Conservation (phyloP, 805 yeast genomes). For the Candida palmyrensis region DNA sequence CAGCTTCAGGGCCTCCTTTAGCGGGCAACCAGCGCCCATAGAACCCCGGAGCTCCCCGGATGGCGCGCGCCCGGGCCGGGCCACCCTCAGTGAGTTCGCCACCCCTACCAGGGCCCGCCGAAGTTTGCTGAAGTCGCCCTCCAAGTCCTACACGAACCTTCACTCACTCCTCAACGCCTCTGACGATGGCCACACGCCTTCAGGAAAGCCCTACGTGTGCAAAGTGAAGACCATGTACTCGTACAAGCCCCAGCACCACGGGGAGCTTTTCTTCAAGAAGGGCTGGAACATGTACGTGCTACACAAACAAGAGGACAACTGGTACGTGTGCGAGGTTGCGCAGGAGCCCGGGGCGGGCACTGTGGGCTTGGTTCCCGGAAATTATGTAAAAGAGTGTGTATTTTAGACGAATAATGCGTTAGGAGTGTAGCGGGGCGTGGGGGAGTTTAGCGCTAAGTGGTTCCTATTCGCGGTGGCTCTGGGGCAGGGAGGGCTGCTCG, state of each 20-base stretch:
- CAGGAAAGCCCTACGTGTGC: slow-evolving; percentile 21
- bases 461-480: too few species aligned
- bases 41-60: too few species aligned
- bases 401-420: too few species aligned
- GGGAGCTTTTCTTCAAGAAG: slow-evolving; percentile 36
- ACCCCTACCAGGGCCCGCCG: slow-evolving; percentile 11
- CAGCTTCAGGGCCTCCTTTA: not conserved
- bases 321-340: slow-evolving; percentile 39
- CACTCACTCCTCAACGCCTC: slow-evolving; percentile 18
- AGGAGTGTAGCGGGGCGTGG: too few species aligned
- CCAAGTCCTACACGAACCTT: slow-evolving; percentile 29
- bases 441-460: too few species aligned
- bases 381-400: slow-evolving; percentile 36
- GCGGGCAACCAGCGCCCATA: not conserved
- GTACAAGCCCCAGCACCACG: slow-evolving; percentile 36
- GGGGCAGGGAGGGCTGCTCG: too few species aligned
- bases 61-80: not conserved
- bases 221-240: slow-evolving; percentile 37
- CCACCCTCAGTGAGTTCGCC: not conserved
- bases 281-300: slow-evolving; percentile 39
- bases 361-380: slow-evolving; percentile 41
- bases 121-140: slow-evolving; percentile 26
- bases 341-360: slow-evolving; percentile 22
- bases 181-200: slow-evolving; percentile 22
- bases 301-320: slow-evolving; percentile 39